Evolutionary conservation across 495 filamentous ascomycete species (phyloP).

Genomic region (Aspergillus steynii): DNA sequence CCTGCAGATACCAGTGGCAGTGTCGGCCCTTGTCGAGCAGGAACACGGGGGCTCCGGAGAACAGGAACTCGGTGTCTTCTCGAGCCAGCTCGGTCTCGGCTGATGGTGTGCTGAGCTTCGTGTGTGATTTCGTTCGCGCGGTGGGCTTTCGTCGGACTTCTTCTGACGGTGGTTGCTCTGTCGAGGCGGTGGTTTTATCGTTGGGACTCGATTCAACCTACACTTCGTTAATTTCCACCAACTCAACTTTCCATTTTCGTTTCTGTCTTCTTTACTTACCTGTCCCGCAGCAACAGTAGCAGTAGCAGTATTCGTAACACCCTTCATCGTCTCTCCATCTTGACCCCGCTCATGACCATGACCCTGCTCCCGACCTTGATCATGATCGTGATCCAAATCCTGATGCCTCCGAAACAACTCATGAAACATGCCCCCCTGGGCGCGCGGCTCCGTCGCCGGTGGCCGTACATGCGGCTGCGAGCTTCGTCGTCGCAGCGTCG

Average conservation of each 20-base stretch:
- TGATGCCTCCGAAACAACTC: conserved; percentile 31
- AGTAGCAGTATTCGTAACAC: too few species aligned
- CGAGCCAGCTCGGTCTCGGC: conserved; percentile 43
- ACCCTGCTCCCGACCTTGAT: too few species aligned
- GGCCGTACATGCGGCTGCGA: conserved; percentile 14
- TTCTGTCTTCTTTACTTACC: not conserved
- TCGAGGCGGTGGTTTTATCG: not conserved
- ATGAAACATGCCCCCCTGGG: conserved; percentile 22
- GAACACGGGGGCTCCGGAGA: conserved; percentile 79
- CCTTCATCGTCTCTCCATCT: not conserved
- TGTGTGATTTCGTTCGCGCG: not conserved
- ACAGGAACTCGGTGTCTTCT: conserved; percentile 65
- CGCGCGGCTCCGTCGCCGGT: conserved; percentile 2
- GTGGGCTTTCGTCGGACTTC: not conserved
- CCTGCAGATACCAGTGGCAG: conserved; percentile 59
- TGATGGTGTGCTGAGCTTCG: not conserved
- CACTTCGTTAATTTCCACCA: too few species aligned
- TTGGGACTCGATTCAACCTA: not conserved
- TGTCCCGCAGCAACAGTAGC: not conserved
- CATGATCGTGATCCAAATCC: not conserved
- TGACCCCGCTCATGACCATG: not conserved
- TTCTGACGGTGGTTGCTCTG: not conserved
- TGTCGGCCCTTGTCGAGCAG: conserved; percentile 53
- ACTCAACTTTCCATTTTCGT: too few species aligned
- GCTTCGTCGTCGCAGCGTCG: conserved; percentile 1